A percentile compares a stretch with the other conserved stretches of the same genome.
These are phyloP conservation scores for Verbascum thapsus DNA, from an alignment of 257 asterid genomes.

Conservation along the genomic window DNA sequence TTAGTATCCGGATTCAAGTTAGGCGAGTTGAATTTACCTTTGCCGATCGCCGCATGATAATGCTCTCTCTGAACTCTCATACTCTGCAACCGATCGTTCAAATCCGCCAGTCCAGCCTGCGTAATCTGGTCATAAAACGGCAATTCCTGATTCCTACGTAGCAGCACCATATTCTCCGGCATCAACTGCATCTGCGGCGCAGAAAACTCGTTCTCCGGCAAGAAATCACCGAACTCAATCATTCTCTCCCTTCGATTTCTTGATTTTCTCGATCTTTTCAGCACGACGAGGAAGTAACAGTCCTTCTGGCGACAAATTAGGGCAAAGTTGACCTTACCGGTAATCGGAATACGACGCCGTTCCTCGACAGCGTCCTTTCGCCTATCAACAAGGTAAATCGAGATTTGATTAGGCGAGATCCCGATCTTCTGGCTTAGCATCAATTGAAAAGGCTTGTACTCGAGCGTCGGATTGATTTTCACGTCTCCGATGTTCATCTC, in stretches of 20 bases:
- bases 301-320: constrained; percentile 54
- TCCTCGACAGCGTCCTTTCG: constrained; percentile 41
- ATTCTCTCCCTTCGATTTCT: constrained; percentile 53
- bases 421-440: constrained; percentile 83
- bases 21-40: constrained; percentile 17
- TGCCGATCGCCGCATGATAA: constrained; percentile 41
- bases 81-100: constrained; percentile 44
- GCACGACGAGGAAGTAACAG: constrained; percentile 64
- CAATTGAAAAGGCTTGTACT: constrained; percentile 75
- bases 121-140: constrained; percentile 49
- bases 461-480: constrained; percentile 51
- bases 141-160: constrained; percentile 49
- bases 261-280: constrained; percentile 74
- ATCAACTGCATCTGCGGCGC: constrained; percentile 34
- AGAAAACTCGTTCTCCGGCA: constrained; percentile 36
- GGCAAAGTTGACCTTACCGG: constrained; percentile 69
- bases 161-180: constrained; percentile 53
- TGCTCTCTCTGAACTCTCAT: constrained; percentile 45
- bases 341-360: constrained; percentile 67
- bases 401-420: constrained; percentile 85
- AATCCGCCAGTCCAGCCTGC: constrained; percentile 37
- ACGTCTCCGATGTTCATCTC: constrained; percentile 70
- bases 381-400: constrained; percentile 67
- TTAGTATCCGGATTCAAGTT: constrained; percentile 21
- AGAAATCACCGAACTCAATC: constrained; percentile 39